phyloP scores from a whole-genome alignment of 2,329 filamentous ascomycete species.

The Penicillium sp. region DNA sequence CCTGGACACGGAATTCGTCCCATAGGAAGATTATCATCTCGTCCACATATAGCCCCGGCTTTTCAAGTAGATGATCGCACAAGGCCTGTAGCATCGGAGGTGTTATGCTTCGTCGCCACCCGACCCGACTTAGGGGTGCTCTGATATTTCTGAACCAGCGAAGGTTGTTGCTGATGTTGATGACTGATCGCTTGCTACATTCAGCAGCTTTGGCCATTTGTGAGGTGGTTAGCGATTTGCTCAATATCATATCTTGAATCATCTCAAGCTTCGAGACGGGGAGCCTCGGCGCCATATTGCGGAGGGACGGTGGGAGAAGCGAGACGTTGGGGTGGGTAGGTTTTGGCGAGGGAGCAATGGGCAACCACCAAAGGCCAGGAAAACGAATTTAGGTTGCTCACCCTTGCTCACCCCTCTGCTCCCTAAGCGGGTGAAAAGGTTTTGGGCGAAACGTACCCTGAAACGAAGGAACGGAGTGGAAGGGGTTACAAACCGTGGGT shows the following conservation, averaged over 20 bases:
- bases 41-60: neutral
- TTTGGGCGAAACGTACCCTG: too few species aligned
- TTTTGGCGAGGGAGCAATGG: too few species aligned
- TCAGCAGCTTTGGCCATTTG: slow-evolving; percentile 5
- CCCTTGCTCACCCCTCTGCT: too few species aligned
- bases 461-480: too few species aligned
- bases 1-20: neutral
- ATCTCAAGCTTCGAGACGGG: neutral
- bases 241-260: neutral
- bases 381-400: too few species aligned
- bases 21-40: neutral
- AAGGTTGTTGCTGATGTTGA: slow-evolving; percentile 1
- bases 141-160: neutral
- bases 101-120: neutral
- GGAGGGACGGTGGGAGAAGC: too few species aligned
- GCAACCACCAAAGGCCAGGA: too few species aligned
- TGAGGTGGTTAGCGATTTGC: neutral
- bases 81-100: neutral
- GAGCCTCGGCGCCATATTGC: too few species aligned
- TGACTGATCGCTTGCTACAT: slow-evolving; percentile 4
- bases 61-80: neutral
- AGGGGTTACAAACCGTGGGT: too few species aligned
- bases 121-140: neutral
- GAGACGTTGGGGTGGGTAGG: too few species aligned
- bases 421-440: too few species aligned